Percentiles rank a stretch among this genome's conserved stretches.
Evolutionary conservation across 495 filamentous ascomycete genomes (phyloP).

Genomic region (Aspergillus sparsus): DNA sequence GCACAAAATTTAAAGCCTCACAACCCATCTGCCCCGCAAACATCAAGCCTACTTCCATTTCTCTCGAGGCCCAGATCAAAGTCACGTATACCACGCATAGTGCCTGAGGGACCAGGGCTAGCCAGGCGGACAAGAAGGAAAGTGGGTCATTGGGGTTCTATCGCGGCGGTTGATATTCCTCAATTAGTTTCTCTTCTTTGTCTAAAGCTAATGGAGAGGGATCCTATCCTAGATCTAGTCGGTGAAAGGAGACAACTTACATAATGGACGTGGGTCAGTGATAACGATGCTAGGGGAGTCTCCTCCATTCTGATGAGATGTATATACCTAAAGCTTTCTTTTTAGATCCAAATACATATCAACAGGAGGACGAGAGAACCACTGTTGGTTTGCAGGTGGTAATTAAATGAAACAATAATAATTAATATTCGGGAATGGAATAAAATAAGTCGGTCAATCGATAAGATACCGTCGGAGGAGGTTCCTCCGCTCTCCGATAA

Average conservation of each 20-base stretch:
- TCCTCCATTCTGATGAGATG: conserved; percentile 54
- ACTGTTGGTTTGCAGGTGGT: not conserved
- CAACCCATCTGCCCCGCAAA: conserved; percentile 90
- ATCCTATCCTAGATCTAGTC: not conserved
- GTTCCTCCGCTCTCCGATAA: conserved; percentile 10
- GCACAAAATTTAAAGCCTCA: conserved; percentile 86
- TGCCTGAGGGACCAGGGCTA: conserved; percentile 88
- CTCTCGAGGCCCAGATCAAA: conserved; percentile 84
- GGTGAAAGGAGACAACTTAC: conserved; percentile 48
- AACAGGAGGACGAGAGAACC: not conserved
- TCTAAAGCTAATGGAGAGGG: not conserved
- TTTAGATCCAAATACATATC: not conserved
- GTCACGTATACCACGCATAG: conserved; percentile 88
- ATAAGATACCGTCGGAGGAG: not conserved
- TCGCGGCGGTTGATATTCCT: conserved; percentile 2
- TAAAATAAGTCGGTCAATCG: not conserved
- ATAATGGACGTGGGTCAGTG: conserved; percentile 95
- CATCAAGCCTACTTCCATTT: conserved; percentile 87
- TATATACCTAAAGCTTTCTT: not conserved
- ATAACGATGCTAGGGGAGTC: conserved; percentile 80
- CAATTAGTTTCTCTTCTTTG: conserved; percentile 18
- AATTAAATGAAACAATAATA: conserved; percentile 3
- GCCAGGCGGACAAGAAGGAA: conserved; percentile 86
- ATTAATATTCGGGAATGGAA: not conserved
- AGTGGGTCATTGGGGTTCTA: conserved; percentile 85